Conservation (phyloP, 805 yeast genomes). For the Nakazawaea peltata region DNA sequence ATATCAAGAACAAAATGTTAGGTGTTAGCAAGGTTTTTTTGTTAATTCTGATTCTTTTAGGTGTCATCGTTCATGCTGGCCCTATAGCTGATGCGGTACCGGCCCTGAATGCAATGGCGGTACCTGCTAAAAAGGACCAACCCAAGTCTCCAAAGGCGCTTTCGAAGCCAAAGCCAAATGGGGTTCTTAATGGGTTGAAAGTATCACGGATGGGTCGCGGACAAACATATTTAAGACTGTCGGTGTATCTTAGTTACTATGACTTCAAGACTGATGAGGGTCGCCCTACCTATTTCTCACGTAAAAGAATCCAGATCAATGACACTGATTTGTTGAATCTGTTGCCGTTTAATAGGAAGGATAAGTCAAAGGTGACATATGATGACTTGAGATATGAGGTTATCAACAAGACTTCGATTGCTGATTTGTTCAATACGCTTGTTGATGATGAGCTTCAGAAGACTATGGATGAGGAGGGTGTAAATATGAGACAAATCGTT, state of each 20-base stretch:
- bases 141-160: too few relatives aligned
- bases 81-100: too few relatives aligned
- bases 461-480: constrained; percentile 1
- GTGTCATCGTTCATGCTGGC: too few relatives aligned
- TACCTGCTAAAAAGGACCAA: too few relatives aligned
- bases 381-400: constrained; percentile 3
- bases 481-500: not conserved
- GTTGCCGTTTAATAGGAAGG: constrained; percentile 2
- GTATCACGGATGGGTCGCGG: constrained; percentile 4
- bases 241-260: not conserved
- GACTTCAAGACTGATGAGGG: not conserved
- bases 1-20: too few relatives aligned
- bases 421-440: not conserved
- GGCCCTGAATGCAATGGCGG: too few relatives aligned
- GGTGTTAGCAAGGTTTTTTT: too few relatives aligned
- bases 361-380: constrained; percentile 1
- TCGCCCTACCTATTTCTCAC: not conserved
- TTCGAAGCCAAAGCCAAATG: not conserved
- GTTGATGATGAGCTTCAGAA: constrained; percentile 1
- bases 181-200: not conserved
- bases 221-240: not conserved
- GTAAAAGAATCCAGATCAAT: not conserved
- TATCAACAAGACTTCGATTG: constrained; percentile 1
- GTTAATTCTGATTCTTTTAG: too few relatives aligned
- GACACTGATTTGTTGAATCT: constrained; percentile 5